Evolutionary conservation across 1,139 yeast species (phyloP), one percentile per base, ranked within the genome.

Genomic region (Nakaseomyces nivariensis): DNA sequence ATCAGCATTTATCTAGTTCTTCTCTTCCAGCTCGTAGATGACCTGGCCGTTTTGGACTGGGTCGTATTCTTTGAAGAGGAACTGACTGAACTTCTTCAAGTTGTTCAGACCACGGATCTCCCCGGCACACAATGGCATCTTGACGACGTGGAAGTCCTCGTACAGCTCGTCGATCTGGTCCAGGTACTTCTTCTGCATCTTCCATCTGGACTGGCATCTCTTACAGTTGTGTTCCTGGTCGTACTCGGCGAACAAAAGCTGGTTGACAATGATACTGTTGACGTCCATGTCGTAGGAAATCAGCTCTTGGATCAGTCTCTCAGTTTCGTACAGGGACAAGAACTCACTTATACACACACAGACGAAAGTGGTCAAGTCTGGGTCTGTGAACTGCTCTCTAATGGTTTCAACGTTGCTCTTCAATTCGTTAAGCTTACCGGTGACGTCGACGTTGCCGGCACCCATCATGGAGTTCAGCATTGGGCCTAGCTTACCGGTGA

Each of bases 331-430:
- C 49, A 92, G 75, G 2, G 97, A 90, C 64, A 92, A 76, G 69
- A 92, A 92, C 71, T 92, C 98, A 45, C 97, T 88, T 57, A 92
- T 92, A 71, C 98, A 92, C 43, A 92, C 98, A 71, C 97, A 92
- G 29, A 92, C 87, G 68, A 92, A 92, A 3, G 98, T 92, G 25
- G 98, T 92, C 64, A 92, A 75, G 54, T 92, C 97, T 2, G 98
- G 96, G 69, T 92, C 82, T 61, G 95, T 89, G 73, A 92, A 92
- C 68, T 92, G 98, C 57, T 84, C 84, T 69, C 88, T 92, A 53
- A 92, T 96, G 65, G 88, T 95, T 48, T 81, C 73, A 32, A 94
- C 95, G 56, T 85, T 82, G 54, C 76, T 81, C 59, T 94, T 88
- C 53, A 92, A 81, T 58, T 87, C 95, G 56, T 80, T 84, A 62